phyloP scores from a whole-genome alignment of 805 yeast species.

The Candida loeiensis region DNA sequence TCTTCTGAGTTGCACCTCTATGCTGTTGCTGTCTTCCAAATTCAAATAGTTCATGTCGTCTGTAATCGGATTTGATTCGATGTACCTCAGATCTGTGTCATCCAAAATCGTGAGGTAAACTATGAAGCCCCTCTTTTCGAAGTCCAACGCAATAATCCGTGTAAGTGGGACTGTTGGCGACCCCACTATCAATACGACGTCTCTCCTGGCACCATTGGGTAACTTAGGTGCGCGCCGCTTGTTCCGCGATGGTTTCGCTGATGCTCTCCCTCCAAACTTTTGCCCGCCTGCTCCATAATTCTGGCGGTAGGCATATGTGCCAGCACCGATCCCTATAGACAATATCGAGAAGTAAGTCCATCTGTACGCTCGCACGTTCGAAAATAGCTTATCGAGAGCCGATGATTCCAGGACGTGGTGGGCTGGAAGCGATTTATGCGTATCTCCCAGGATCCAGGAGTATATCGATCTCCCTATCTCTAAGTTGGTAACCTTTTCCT shows the following conservation, averaged over 20 bases:
- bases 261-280: neutral
- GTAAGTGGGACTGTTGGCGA: slow-evolving; percentile 74
- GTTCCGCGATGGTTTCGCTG: slow-evolving; percentile 4
- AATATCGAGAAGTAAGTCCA: slow-evolving; percentile 14
- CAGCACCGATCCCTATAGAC: slow-evolving; percentile 26
- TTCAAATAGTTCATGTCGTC: slow-evolving; percentile 67
- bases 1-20: slow-evolving; percentile 46
- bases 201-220: slow-evolving; percentile 67
- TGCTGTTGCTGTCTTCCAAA: slow-evolving; percentile 44
- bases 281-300: neutral
- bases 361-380: slow-evolving; percentile 5
- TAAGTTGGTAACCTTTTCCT: slow-evolving; percentile 20
- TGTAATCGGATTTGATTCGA: slow-evolving; percentile 55
- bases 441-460: neutral
- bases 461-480: slow-evolving; percentile 8
- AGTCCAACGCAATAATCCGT: slow-evolving; percentile 64
- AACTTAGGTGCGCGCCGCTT: slow-evolving; percentile 60
- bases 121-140: slow-evolving; percentile 76
- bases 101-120: slow-evolving; percentile 73
- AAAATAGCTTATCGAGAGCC: neutral
- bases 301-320: slow-evolving; percentile 11
- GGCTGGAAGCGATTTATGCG: neutral
- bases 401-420: slow-evolving; percentile 6
- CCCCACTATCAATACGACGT: slow-evolving; percentile 72
- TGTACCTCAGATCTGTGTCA: slow-evolving; percentile 51